Percentiles rank a stretch among this genome's conserved stretches.
Conservation (phyloP, 768 basidiomycete species). For the Lactarius hatsudake region DNA sequence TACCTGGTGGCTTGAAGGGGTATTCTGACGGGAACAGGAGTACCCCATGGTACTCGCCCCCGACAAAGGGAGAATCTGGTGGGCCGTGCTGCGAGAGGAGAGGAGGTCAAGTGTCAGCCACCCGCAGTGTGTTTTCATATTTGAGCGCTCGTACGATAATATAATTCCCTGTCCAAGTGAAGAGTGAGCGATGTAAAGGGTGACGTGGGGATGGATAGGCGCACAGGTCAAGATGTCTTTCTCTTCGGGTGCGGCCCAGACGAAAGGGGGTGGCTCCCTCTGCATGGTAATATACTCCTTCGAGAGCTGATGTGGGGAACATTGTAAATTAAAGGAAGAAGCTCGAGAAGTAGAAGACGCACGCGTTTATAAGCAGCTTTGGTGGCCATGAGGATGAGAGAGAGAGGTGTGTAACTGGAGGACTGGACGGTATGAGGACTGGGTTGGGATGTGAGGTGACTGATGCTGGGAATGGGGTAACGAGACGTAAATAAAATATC, state of each 20-base stretch:
- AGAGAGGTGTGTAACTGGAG: not conserved
- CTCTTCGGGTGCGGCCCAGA: constrained; percentile 95
- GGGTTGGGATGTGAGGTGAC: not conserved
- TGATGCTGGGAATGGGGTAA: not conserved
- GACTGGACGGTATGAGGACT: not conserved
- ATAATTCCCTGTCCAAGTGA: constrained; percentile 72
- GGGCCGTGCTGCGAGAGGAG: constrained; percentile 80
- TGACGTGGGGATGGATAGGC: constrained; percentile 34
- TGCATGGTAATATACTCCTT: constrained; percentile 95
- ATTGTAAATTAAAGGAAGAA: not conserved
- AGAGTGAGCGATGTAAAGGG: not conserved
- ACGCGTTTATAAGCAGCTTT: constrained; percentile 88
- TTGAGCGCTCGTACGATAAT: constrained; percentile 64
- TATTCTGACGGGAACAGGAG: constrained; percentile 93
- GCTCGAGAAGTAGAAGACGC: constrained; percentile 26
- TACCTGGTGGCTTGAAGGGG: constrained; percentile 94
- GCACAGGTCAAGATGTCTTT: constrained; percentile 94
- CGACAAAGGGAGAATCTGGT: constrained; percentile 85
- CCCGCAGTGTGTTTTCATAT: not conserved
- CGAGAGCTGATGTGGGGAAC: constrained; percentile 49
- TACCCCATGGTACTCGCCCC: constrained; percentile 93
- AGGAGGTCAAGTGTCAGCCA: constrained; percentile 23
- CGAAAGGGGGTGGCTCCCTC: constrained; percentile 89
- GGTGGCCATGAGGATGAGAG: constrained; percentile 57
- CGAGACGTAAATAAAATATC: not conserved